phyloP scores from a whole-genome alignment of 2,329 filamentous ascomycete genomes.

The Scleromitrula shiraiana region DNA sequence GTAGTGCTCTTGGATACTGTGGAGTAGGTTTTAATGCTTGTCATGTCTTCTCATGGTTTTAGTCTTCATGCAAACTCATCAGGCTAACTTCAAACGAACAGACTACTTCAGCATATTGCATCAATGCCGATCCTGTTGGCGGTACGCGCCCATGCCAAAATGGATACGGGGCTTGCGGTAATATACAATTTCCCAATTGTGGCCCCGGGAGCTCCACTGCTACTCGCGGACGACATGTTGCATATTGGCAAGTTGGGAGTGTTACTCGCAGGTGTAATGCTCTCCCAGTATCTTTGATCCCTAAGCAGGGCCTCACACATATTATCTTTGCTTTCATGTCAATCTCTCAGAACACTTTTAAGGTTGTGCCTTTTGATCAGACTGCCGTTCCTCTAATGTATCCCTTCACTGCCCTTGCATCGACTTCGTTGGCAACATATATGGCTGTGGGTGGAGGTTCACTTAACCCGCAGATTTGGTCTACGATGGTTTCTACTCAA shows the following conservation, averaged over 20 bases:
- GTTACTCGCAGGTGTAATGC: slow-evolving; percentile 25
- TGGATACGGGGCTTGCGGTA: background rate
- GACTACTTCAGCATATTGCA: slow-evolving; percentile 7
- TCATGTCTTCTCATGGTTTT: background rate
- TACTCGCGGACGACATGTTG: background rate
- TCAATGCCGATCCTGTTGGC: slow-evolving; percentile 6
- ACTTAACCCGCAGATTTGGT: slow-evolving; percentile 25
- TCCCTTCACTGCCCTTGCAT: slow-evolving; percentile 30
- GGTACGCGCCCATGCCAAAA: background rate
- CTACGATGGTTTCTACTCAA: slow-evolving; percentile 20
- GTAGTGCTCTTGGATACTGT: slow-evolving; percentile 7
- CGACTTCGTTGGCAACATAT: slow-evolving; percentile 27
- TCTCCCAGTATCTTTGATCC: slow-evolving; percentile 29
- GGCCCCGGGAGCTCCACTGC: background rate
- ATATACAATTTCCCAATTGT: background rate
- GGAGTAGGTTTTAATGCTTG: background rate
- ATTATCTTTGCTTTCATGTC: slow-evolving; percentile 36
- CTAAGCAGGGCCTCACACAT: slow-evolving; percentile 27
- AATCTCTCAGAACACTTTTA: slow-evolving; percentile 32
- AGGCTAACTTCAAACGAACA: background rate
- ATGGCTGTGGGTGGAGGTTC: slow-evolving; percentile 35
- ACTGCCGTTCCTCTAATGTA: slow-evolving; percentile 16
- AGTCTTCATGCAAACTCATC: background rate
- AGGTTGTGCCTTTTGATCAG: slow-evolving; percentile 24
- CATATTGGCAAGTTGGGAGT: slow-evolving; percentile 5